phyloP scores from a whole-genome alignment of 345 rosid genomes.

The Citrus trifoliata region DNA sequence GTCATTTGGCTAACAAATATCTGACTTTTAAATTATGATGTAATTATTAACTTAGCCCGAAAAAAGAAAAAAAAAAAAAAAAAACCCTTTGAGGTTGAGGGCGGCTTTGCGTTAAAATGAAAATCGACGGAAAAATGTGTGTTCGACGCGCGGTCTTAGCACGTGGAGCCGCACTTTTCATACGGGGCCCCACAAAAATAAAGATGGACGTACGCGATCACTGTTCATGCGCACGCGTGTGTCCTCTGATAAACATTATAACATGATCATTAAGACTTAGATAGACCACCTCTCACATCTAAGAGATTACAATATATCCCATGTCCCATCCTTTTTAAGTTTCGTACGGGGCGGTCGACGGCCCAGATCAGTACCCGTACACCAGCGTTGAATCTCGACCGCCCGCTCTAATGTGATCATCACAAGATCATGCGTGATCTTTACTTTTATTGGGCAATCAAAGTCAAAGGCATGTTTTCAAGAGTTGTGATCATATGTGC shows the following conservation, averaged over 20 bases:
- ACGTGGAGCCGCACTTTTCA: slow-evolving; percentile 4
- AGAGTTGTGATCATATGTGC: slow-evolving; percentile 12
- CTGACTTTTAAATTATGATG: too few species aligned
- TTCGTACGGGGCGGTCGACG: neutral
- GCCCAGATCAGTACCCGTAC: neutral
- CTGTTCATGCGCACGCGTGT: slow-evolving; percentile 43
- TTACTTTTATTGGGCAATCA: neutral
- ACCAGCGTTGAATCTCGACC: neutral
- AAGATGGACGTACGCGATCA: slow-evolving; percentile 5
- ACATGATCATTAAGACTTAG: slow-evolving; percentile 28
- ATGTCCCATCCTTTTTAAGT: neutral
- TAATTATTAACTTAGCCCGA: too few species aligned
- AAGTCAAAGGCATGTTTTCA: slow-evolving; percentile 9
- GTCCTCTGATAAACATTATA: slow-evolving; percentile 22
- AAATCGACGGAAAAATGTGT: neutral
- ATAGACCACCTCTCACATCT: slow-evolving; percentile 24
- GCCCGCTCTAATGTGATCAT: neutral
- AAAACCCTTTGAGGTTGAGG: too few species aligned
- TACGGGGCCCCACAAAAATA: slow-evolving; percentile 21
- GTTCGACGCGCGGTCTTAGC: neutral
- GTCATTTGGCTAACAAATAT: too few species aligned
- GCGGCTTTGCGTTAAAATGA: too few species aligned
- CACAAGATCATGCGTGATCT: slow-evolving; percentile 15
- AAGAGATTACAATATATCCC: slow-evolving; percentile 12
- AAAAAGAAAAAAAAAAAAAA: too few species aligned